A percentile compares a stretch with the other conserved stretches of the same genome.
Conservation (phyloP, 345 rosid species). For the sweet orange (Citrus sinensis) region DNA sequence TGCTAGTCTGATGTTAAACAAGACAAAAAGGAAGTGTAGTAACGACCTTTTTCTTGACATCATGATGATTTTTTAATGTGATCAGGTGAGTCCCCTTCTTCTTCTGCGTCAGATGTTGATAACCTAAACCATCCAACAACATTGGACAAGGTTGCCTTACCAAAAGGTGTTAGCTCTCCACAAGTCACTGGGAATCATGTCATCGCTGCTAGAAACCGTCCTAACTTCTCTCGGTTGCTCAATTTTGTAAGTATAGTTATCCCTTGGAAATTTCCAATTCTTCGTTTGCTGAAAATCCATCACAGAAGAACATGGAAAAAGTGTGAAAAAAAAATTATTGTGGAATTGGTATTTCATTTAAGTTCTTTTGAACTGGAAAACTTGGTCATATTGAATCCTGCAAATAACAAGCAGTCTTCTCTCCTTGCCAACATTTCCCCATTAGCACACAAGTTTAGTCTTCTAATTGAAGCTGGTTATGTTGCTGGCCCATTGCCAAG, state of each 20-base stretch:
- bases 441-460: not conserved
- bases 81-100: constrained; percentile 96
- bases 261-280: not conserved
- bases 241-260: constrained; percentile 64
- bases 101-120: constrained; percentile 96
- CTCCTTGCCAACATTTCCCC: not conserved
- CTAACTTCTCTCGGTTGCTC: constrained; percentile 58
- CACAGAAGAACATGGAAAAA: not conserved
- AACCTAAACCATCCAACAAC: constrained; percentile 75
- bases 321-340: not conserved
- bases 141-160: constrained; percentile 52
- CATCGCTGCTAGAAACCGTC: constrained; percentile 63
- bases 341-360: not conserved
- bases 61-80: constrained; percentile 2
- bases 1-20: constrained; percentile 3
- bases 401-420: not conserved
- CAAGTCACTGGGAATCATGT: constrained; percentile 66
- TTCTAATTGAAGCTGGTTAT: not conserved
- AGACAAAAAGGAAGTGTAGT: not conserved
- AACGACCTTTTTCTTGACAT: not conserved
- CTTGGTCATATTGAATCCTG: not conserved
- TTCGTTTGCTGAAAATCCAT: not conserved
- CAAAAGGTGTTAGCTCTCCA: constrained; percentile 74
- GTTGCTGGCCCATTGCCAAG: not conserved
- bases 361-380: not conserved